These are phyloP conservation scores for Leccinum fallax DNA, from an alignment of 1,284 basidiomycete genomes.

Conservation along the genomic window DNA sequence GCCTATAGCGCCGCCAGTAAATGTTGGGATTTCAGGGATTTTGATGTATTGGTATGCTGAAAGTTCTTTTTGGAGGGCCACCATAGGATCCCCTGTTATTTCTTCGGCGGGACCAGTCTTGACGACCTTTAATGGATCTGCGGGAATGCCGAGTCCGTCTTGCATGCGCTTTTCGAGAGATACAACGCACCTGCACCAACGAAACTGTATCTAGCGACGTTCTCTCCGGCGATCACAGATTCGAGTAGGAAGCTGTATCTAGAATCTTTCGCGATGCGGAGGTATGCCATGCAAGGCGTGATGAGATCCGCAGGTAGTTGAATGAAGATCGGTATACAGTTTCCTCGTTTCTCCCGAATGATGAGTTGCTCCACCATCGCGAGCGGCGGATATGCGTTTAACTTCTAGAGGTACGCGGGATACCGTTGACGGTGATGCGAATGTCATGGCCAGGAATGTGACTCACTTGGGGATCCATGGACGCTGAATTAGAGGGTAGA, in stretches of 20 bases:
- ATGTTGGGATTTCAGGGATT: constrained; percentile 90
- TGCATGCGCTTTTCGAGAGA: background rate
- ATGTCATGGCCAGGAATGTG: background rate
- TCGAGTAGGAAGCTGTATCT: constrained; percentile 93
- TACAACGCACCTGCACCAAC: constrained; percentile 84
- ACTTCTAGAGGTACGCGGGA: constrained; percentile 46
- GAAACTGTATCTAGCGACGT: constrained; percentile 92
- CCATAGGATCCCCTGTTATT: constrained; percentile 85
- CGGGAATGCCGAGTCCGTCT: constrained; percentile 1
- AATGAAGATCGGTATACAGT: constrained; percentile 91
- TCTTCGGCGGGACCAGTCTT: constrained; percentile 88
- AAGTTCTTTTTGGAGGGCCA: constrained; percentile 85
- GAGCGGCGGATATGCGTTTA: constrained; percentile 69
- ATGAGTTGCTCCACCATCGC: constrained; percentile 72
- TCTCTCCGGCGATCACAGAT: constrained; percentile 90
- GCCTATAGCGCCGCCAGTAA: constrained; percentile 97
- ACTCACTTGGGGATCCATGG: constrained; percentile 65
- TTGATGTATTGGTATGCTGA: constrained; percentile 87
- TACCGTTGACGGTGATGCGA: constrained; percentile 2
- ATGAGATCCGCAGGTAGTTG: constrained; percentile 95
- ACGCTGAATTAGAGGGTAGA: background rate
- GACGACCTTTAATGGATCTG: constrained; percentile 92
- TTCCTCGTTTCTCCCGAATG: constrained; percentile 78
- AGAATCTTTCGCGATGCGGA: constrained; percentile 90
- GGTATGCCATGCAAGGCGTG: constrained; percentile 96